Conservation (phyloP, 2,329 filamentous ascomycete genomes). For the Mariannaea elegans region DNA sequence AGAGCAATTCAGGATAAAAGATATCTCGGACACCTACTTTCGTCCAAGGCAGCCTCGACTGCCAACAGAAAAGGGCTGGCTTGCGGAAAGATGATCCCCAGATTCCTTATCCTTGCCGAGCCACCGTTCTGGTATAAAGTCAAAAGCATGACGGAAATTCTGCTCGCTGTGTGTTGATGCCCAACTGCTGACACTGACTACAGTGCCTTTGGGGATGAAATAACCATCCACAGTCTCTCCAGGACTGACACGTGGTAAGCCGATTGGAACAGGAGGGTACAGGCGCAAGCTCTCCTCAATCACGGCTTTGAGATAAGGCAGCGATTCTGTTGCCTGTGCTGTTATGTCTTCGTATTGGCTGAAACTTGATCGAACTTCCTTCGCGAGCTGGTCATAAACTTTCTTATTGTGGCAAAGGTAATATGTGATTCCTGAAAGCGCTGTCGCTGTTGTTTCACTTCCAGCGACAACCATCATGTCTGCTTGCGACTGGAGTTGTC, state of each 20-base stretch:
- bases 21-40: background rate
- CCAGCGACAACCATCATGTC: conserved; percentile 9
- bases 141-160: background rate
- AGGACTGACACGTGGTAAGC: background rate
- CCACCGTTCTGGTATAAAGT: background rate
- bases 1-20: background rate
- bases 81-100: background rate
- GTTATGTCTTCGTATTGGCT: background rate
- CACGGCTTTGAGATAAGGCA: conserved; percentile 7
- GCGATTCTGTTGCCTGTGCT: background rate
- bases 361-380: conserved; percentile 8
- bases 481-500: background rate
- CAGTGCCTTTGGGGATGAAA: background rate
- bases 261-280: conserved; percentile 11
- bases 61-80: background rate
- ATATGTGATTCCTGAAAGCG: conserved; percentile 8
- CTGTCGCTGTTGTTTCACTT: conserved; percentile 14
- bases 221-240: conserved; percentile 3
- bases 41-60: background rate
- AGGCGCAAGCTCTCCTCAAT: conserved; percentile 11
- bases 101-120: background rate
- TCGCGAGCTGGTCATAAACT: background rate
- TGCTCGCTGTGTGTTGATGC: background rate
- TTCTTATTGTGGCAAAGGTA: background rate
- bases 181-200: background rate